These are phyloP conservation scores for Fagus sylvatica DNA, from an alignment of 306 rosid genomes.

Conservation along the genomic window DNA sequence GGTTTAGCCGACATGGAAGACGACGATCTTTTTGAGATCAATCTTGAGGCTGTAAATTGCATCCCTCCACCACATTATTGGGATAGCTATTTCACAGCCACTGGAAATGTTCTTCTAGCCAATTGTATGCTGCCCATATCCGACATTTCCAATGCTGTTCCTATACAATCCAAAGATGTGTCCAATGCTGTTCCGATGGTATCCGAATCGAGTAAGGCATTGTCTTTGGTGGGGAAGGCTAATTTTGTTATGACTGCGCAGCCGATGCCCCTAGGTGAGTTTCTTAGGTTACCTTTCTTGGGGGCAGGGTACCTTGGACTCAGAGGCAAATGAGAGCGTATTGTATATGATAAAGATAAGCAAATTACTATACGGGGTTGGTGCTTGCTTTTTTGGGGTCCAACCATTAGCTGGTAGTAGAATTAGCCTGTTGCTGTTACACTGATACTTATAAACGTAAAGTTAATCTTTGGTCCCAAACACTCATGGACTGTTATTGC, in stretches of 20 bases:
- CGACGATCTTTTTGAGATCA: slow-evolving; percentile 71
- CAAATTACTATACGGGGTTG: background rate
- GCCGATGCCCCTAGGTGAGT: slow-evolving; percentile 43
- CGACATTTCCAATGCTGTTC: slow-evolving; percentile 59
- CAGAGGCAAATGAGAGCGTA: slow-evolving; percentile 21
- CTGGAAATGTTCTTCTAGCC: slow-evolving; percentile 61
- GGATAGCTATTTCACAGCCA: slow-evolving; percentile 39
- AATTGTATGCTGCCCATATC: slow-evolving; percentile 68
- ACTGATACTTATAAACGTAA: background rate
- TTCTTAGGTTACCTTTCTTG: slow-evolving; percentile 50
- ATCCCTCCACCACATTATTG: slow-evolving; percentile 36
- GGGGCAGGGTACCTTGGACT: slow-evolving; percentile 24
- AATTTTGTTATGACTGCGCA: slow-evolving; percentile 31
- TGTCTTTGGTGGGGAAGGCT: slow-evolving; percentile 12
- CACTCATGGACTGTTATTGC: background rate
- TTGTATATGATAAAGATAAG: slow-evolving; percentile 21
- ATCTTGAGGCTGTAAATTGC: slow-evolving; percentile 47
- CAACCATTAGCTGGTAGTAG: background rate
- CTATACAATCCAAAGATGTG: slow-evolving; percentile 29
- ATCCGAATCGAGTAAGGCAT: slow-evolving; percentile 14
- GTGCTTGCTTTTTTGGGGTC: background rate
- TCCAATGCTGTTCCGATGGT: slow-evolving; percentile 14
- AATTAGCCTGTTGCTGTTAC: background rate
- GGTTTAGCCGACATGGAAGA: slow-evolving; percentile 42
- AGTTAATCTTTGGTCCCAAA: background rate